Conservation (phyloP, 2,329 filamentous ascomycete genomes). For the Aureobasidium sp. region DNA sequence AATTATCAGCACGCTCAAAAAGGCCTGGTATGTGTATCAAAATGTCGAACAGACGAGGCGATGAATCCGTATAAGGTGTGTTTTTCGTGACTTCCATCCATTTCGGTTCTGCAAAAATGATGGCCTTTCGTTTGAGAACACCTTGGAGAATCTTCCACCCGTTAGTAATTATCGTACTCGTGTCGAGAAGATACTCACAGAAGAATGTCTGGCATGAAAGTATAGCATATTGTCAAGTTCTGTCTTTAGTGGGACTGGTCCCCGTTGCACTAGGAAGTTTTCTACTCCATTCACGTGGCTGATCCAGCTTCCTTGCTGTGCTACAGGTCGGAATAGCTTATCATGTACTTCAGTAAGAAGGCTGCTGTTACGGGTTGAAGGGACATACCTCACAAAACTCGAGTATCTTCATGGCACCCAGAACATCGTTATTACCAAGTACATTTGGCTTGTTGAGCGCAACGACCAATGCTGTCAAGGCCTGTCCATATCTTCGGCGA, state of each 20-base stretch:
- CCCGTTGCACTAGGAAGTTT: slow-evolving; percentile 25
- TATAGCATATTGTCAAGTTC: slow-evolving; percentile 24
- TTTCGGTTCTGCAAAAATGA: slow-evolving; percentile 23
- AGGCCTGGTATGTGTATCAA: slow-evolving; percentile 20
- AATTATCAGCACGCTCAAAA: slow-evolving; percentile 8
- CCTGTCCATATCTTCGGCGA: slow-evolving; percentile 21
- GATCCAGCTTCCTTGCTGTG: slow-evolving; percentile 24
- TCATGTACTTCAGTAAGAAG: neutral
- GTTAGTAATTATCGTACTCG: neutral
- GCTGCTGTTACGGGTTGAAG: neutral
- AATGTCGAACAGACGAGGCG: slow-evolving; percentile 24
- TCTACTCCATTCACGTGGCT: slow-evolving; percentile 25
- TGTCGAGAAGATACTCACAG: neutral
- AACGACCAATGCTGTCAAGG: slow-evolving; percentile 20
- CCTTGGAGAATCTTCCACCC: slow-evolving; percentile 18
- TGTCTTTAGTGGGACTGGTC: slow-evolving; percentile 22
- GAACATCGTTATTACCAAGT: slow-evolving; percentile 23
- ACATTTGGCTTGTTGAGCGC: slow-evolving; percentile 19
- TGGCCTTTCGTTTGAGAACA: slow-evolving; percentile 24
- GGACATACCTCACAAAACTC: slow-evolving; percentile 22
- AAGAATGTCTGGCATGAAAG: slow-evolving; percentile 24
- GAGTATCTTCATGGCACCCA: slow-evolving; percentile 26
- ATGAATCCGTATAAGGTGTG: slow-evolving; percentile 20
- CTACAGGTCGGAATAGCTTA: slow-evolving; percentile 26
- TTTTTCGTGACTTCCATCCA: slow-evolving; percentile 25